Evolutionary conservation across 1,139 yeast species (phyloP), one percentile per base, ranked within the genome.

Genomic region (Diutina sp.): DNA sequence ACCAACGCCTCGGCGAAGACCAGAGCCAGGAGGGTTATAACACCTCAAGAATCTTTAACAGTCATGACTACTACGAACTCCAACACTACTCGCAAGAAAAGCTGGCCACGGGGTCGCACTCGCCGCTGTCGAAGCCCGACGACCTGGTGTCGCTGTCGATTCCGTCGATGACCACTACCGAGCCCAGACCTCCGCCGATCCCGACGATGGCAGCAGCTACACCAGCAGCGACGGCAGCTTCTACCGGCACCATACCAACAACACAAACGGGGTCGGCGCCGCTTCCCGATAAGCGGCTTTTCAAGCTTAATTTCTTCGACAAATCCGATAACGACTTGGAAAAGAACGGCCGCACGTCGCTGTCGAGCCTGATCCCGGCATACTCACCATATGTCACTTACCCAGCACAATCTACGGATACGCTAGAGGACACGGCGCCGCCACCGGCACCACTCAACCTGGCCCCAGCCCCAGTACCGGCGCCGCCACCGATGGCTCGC

Each of bases 1-100:
- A 91, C 69, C 70, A 69, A 32, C 44, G 25, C 8, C 41, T 50
- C 7, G 16, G 25, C n/a, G 28, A 30, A 12, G 29, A 32, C 28
- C n/a, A 12, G 12, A 18, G 16, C 6, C 41, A 50, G 11, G 12
- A 32, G 5, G 25, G 25, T 9, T 50, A 29, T 32, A 32, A 29
- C 29, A 9, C 41, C 14, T n/a, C 41, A 6, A 50, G 16, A 18
- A 44, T 32, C 5, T 50, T n/a, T 11, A 32, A 32, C 11, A 28
- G 53, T 12, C 21, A 12, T 4, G 53, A 50, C 14, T 50, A 30
- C 35, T n/a, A 18, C 12, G 38, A 47, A 12, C 30, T 47, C 30
- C 41, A 35, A n/a, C 11, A 35, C 41, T n/a, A 35, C 6, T 11
- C 12, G 14, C 14, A 11, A 5, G 41, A 35, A 35, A 35, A 35